Percentiles rank a stretch among this genome's conserved stretches.
Evolutionary conservation across 768 basidiomycete genomes (phyloP).

Genomic region (Pleurotus tuoliensis): DNA sequence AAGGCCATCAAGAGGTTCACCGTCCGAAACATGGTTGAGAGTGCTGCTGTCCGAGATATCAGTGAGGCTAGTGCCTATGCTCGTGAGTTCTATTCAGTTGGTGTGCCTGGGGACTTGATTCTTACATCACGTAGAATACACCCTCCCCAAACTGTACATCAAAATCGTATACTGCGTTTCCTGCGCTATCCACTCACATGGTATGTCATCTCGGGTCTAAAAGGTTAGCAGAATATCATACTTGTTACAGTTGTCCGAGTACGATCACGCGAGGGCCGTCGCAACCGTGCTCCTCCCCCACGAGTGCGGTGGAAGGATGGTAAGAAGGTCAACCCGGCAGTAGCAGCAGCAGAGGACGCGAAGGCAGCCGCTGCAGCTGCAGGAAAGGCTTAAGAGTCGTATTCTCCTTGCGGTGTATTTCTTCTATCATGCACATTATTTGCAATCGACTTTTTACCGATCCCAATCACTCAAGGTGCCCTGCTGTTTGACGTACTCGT

Average conservation of each 20-base stretch:
- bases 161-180: constrained; percentile 99
- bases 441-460: not conserved
- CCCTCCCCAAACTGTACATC: constrained; percentile 95
- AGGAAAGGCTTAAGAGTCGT: constrained; percentile 43
- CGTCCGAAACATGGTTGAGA: constrained; percentile 99
- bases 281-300: constrained; percentile 97
- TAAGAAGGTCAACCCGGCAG: constrained; percentile 95
- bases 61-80: constrained; percentile 92
- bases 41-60: constrained; percentile 95
- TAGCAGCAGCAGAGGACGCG: constrained; percentile 87
- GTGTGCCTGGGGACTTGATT: constrained; percentile 1
- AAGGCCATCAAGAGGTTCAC: constrained; percentile 99
- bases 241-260: constrained; percentile 89
- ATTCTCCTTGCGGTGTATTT: constrained; percentile 13
- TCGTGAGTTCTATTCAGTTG: constrained; percentile 46
- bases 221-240: not conserved
- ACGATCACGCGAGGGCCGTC: constrained; percentile 89
- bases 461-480: not conserved
- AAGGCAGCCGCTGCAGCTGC: constrained; percentile 54
- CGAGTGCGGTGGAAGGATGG: constrained; percentile 94
- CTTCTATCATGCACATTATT: constrained; percentile 2
- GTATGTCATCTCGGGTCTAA: constrained; percentile 40
- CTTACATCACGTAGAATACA: constrained; percentile 64
- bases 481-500: no score
- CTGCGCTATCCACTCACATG: constrained; percentile 98